A percentile compares a stretch with the other conserved stretches of the same genome.
phyloP scores from a whole-genome alignment of 1,139 yeast genomes.

The Debaryomycetaceae sp. region DNA sequence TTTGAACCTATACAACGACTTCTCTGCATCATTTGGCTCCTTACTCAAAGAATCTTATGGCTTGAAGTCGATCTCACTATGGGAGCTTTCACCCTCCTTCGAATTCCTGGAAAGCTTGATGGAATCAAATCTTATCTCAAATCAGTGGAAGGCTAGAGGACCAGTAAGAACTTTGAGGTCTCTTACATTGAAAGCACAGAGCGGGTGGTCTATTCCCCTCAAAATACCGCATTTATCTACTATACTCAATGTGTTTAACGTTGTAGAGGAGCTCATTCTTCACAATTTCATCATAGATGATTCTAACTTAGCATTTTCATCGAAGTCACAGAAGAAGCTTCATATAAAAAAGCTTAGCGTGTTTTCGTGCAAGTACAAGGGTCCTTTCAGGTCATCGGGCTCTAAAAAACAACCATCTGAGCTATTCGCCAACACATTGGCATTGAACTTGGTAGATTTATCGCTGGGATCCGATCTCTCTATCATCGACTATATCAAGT shows the following conservation, averaged over 20 bases:
- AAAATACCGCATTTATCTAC: slow-evolving; percentile 28
- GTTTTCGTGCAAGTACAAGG: slow-evolving; percentile 23
- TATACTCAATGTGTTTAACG: slow-evolving; percentile 40
- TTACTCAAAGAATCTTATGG: slow-evolving; percentile 33
- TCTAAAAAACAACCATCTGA: slow-evolving; percentile 12
- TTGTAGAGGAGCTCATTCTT: slow-evolving; percentile 40
- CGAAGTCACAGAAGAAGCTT: slow-evolving; percentile 7
- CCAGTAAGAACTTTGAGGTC: slow-evolving; percentile 20
- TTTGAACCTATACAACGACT: slow-evolving; percentile 23
- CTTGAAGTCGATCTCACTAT: slow-evolving; percentile 24
- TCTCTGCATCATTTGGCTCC: slow-evolving; percentile 18
- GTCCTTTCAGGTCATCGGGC: slow-evolving; percentile 3
- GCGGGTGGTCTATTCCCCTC: slow-evolving; percentile 50
- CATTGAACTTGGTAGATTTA: slow-evolving; percentile 34
- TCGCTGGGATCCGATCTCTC: slow-evolving; percentile 45
- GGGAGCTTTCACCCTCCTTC: slow-evolving; percentile 51
- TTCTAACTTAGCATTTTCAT: slow-evolving; percentile 1
- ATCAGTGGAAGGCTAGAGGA: slow-evolving; percentile 11
- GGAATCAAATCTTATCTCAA: slow-evolving; percentile 1
- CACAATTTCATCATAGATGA: slow-evolving; percentile 48
- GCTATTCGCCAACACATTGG: slow-evolving; percentile 33
- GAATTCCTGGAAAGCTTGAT: slow-evolving; percentile 33
- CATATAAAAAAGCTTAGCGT: slow-evolving; percentile 19
- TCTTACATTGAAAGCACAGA: slow-evolving; percentile 35
- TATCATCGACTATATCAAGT: slow-evolving; percentile 39